Conservation (phyloP, 2,329 filamentous ascomycete species). For the Cercospora sp. region DNA sequence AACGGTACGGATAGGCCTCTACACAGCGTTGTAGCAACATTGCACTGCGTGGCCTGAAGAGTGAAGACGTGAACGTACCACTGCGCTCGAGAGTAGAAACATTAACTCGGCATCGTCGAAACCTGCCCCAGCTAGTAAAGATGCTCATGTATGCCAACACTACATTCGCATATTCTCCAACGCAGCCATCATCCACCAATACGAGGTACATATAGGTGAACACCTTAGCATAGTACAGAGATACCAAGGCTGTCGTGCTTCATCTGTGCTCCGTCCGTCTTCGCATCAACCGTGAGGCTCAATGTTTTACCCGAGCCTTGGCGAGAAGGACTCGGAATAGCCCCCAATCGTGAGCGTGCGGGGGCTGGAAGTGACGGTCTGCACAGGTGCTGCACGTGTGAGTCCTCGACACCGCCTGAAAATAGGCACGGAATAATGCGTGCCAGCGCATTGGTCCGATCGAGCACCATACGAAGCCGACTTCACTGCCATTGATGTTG, state of each 20-base stretch:
- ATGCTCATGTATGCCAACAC: not conserved
- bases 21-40: not conserved
- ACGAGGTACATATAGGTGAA: not conserved
- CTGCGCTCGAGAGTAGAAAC: not conserved
- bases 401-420: not conserved
- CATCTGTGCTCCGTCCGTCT: not conserved
- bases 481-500: not conserved
- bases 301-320: not conserved
- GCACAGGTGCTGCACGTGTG: not conserved
- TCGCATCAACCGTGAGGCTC: constrained; percentile 6
- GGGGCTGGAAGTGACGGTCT: not conserved
- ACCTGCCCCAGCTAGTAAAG: not conserved
- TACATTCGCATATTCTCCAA: not conserved
- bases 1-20: not conserved
- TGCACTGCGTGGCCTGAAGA: not conserved
- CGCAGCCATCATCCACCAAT: not conserved
- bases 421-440: not conserved
- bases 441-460: constrained; percentile 2
- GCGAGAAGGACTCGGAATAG: not conserved
- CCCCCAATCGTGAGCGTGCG: not conserved
- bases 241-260: not conserved
- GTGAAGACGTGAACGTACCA: not conserved
- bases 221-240: not conserved
- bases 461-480: not conserved
- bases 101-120: not conserved